Evolutionary conservation across 164 flowering plant genomes (phyloP).

Genomic region (Vitis rotundifolia): DNA sequence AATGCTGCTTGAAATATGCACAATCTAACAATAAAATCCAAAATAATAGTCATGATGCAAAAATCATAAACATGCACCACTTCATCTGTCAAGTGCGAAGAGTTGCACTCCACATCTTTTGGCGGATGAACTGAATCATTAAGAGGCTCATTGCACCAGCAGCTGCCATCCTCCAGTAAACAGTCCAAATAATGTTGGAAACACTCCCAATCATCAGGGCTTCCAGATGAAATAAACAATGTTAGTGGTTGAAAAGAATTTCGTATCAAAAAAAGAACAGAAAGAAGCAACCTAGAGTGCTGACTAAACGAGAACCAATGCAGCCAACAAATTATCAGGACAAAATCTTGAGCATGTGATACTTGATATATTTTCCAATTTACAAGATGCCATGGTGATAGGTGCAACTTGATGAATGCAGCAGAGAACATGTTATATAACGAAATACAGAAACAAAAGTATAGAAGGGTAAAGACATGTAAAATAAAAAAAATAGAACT

Average conservation of each 20-base stretch:
- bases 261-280: background rate
- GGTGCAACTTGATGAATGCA: no score
- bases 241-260: conserved; percentile 4
- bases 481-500: no score
- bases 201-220: conserved; percentile 98
- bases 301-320: background rate
- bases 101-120: conserved; percentile 38
- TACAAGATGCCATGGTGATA: no score
- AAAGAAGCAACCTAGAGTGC: background rate
- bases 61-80: conserved; percentile 38
- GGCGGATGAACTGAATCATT: conserved; percentile 38
- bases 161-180: conserved; percentile 76
- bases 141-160: conserved; percentile 34
- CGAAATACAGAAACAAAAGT: no score
- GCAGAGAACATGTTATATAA: no score
- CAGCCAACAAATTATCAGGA: background rate
- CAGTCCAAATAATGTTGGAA: conserved; percentile 82
- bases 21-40: background rate
- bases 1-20: conserved; percentile 1
- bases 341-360: no score
- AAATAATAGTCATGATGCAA: background rate
- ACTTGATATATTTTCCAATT: no score
- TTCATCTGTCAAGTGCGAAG: conserved; percentile 60
- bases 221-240: conserved; percentile 34
- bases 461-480: no score